Percentiles rank a stretch among this genome's conserved stretches.
These are phyloP conservation scores for Boletus tomentosulus DNA, from an alignment of 768 basidiomycete genomes.

Conservation along the genomic window DNA sequence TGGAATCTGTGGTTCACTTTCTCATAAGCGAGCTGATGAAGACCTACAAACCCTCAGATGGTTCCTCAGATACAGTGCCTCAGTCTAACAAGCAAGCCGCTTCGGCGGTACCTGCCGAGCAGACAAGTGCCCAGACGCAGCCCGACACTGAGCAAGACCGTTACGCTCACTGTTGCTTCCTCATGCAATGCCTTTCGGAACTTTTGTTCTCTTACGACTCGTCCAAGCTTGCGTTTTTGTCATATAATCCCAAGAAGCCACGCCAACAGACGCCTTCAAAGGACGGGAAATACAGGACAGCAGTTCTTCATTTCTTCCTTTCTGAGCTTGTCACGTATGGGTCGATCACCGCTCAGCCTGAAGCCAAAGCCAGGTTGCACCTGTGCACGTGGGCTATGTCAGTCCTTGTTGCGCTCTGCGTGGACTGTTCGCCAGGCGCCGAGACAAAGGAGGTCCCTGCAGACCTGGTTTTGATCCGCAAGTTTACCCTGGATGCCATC, in stretches of 20 bases:
- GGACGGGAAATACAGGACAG: conserved; percentile 61
- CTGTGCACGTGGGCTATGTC: conserved; percentile 87
- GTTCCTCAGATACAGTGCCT: conserved; percentile 15
- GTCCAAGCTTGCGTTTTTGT: conserved; percentile 86
- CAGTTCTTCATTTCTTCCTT: conserved; percentile 76
- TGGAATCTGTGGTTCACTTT: conserved; percentile 63
- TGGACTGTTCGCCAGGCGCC: conserved; percentile 64
- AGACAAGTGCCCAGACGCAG: conserved; percentile 11
- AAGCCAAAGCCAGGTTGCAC: conserved; percentile 51
- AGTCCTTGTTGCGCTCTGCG: conserved; percentile 88
- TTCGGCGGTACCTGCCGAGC: conserved; percentile 8
- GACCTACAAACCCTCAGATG: conserved; percentile 48
- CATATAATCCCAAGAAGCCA: conserved; percentile 62
- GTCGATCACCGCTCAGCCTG: conserved; percentile 60
- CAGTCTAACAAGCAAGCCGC: conserved; percentile 13
- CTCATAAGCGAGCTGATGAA: conserved; percentile 68
- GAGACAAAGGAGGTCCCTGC: conserved; percentile 73
- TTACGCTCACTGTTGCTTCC: conserved; percentile 66
- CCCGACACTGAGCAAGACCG: conserved; percentile 25
- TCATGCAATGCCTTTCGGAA: conserved; percentile 91
- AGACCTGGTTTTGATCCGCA: conserved; percentile 86
- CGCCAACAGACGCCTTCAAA: conserved; percentile 58
- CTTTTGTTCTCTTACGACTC: conserved; percentile 88
- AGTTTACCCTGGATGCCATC: conserved; percentile 86
- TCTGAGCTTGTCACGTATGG: conserved; percentile 79